These are phyloP conservation scores for Coemansia sp. DNA, from an alignment of 192 early-diverging fungal genomes.

Conservation along the genomic window DNA sequence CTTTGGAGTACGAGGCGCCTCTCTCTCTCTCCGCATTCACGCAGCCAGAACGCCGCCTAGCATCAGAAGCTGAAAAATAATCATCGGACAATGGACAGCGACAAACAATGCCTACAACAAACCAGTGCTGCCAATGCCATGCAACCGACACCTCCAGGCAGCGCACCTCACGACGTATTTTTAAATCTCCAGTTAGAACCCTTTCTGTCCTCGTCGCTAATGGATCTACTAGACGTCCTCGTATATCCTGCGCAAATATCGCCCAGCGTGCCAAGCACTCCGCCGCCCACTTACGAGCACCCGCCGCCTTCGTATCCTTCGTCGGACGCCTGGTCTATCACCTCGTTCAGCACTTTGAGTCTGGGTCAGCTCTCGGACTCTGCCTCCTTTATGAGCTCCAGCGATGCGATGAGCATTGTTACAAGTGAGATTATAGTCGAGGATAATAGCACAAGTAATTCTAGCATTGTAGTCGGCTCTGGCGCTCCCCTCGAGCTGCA, in stretches of 20 bases:
- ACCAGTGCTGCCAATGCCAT: constrained; percentile 18
- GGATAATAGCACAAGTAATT: constrained; percentile 8
- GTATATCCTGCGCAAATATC: constrained; percentile 34
- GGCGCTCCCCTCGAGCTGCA: constrained; percentile 30
- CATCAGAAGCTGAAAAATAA: neutral
- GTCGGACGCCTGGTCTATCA: constrained; percentile 20
- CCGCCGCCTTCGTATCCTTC: constrained; percentile 55
- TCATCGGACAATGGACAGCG: constrained; percentile 29
- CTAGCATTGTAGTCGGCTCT: neutral
- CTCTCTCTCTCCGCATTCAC: neutral
- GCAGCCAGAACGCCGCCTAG: constrained; percentile 5
- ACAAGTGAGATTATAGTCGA: constrained; percentile 19
- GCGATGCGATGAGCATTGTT: constrained; percentile 28
- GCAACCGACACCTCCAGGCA: constrained; percentile 29
- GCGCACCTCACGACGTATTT: constrained; percentile 39
- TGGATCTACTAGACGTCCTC: constrained; percentile 47
- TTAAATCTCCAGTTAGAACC: constrained; percentile 52
- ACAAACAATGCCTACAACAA: constrained; percentile 41
- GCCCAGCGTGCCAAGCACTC: constrained; percentile 50
- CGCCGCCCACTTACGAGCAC: constrained; percentile 51
- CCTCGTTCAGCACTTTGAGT: constrained; percentile 35
- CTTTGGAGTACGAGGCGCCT: neutral
- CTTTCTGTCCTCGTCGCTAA: constrained; percentile 48
- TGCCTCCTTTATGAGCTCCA: constrained; percentile 16
- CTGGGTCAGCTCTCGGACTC: constrained; percentile 19